Base-by-base conservation (phyloP, 2,329 filamentous ascomycete genomes). In the Apiospora koreana region DNA sequence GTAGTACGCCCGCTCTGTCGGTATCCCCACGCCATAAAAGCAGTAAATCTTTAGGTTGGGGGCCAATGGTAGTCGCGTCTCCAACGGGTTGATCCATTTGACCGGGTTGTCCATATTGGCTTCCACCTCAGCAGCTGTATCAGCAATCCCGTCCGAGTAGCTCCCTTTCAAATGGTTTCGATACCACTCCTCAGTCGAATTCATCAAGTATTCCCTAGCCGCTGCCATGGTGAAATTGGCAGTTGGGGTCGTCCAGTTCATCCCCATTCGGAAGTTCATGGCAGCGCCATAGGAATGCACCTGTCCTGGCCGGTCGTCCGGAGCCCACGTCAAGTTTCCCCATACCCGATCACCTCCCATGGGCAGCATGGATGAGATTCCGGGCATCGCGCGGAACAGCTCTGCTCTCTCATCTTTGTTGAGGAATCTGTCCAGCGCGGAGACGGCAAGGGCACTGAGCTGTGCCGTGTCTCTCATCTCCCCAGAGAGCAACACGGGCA, bases 391-490 rank as follows among this genome's bases (percentile, higher is more conserved):
- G 68, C 96, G 91, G 84, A 99, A 97, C 58, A 99, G 92, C 77
- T 98, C 94, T 0, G 93, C 94, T 68, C 96, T 89, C 80, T 99
- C 96, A 74, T 95, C 91, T 76, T 93, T 94, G 76, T 92, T 95
- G 65, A 99, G 85, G 79, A 99, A 99, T 78, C 96, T 97, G 80
- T 99, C 96, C 12, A 99, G 87, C 0, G 96, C 96, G 77, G 98
- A 98, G 1, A 99, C 95, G 10, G 96, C 96, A 80, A 98, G 97
- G 2, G 95, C 90, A 76, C 98, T 98, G 28, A 99, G 88, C 80
- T 98, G 96, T 0, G 95, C 96, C 0, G 96, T 99, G 78, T 99
- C 96, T 74, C 95, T 94, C 96, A 99, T 99, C 81, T 99, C 96
- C 41, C 96, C 96, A 0, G 95, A 98, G 1, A 99, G 85, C 0